Evolutionary conservation across 441 rosid genomes (phyloP).

Genomic region (Rhodomyrtus psidioides): DNA sequence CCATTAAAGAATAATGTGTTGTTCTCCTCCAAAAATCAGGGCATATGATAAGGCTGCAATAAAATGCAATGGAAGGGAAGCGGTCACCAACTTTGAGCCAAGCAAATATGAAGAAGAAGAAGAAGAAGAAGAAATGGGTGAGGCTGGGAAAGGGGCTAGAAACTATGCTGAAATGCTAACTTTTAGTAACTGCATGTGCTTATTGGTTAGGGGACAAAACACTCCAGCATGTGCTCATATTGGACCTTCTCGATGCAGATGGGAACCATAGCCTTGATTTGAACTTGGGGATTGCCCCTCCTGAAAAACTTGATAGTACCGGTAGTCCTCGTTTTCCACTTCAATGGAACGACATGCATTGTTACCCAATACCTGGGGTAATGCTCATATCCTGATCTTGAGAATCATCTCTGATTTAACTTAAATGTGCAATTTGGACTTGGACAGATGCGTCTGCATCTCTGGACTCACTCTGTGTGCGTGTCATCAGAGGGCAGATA

Average conservation of each 20-base stretch:
- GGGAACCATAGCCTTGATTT: constrained; percentile 33
- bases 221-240: not conserved
- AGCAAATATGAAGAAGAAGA: constrained; percentile 39
- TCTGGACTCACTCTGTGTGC: too few species aligned
- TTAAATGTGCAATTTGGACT: not conserved
- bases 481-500: not conserved
- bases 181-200: not conserved
- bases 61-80: constrained; percentile 70
- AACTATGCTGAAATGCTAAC: not conserved
- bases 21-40: not conserved
- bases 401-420: not conserved
- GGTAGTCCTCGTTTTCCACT: constrained; percentile 5
- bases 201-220: not conserved
- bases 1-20: not conserved
- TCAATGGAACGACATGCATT: constrained; percentile 1
- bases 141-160: constrained; percentile 19
- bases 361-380: not conserved
- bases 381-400: not conserved
- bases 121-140: constrained; percentile 12
- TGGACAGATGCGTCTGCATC: not conserved
- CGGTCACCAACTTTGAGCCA: constrained; percentile 80
- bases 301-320: constrained; percentile 4
- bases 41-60: constrained; percentile 89
- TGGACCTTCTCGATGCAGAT: constrained; percentile 13
- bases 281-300: constrained; percentile 52